Evolutionary conservation across 495 filamentous ascomycete species (phyloP), one percentile per base, ranked within the genome.

Genomic region (Opeltia flavorubescens): DNA sequence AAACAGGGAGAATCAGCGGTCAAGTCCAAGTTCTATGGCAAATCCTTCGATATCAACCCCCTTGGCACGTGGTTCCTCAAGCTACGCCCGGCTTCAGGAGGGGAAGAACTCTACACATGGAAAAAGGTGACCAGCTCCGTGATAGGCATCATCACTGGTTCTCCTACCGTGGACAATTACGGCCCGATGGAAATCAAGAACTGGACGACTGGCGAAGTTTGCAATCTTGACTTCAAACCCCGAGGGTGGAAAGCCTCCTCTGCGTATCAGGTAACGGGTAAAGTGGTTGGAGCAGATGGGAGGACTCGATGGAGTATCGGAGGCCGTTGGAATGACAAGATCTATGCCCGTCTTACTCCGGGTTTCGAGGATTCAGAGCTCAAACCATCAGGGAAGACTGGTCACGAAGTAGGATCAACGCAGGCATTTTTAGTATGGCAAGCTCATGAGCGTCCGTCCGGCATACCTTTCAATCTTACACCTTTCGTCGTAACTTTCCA

Each of bases 61-160:
- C 74, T 98, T 5, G 91, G 91, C 24, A 98, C 91, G 5, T 98
- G 91, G 91, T 98, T 98, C 65, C 69, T 96, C 50, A 83, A 76
- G 55, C 70, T 98, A 27, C 83, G 89, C 1, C 85, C 88, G 5
- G 71, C 75, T 4, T 73, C 78, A 13, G 86, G 85, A 3, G 79
- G 77, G 4, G 86, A 93, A 56, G 91, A 98, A 53, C 69, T 95
- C 4, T 96, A 93, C 64, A 95, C 89, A 2, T 98, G 91, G 91
- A 96, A 95, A 67, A 98, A 98, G 62, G 88, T 95, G 33, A 96
- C 86, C 3, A 93, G 89, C 12, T 91, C 87, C n/a, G 91, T 98
- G 2, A 78, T 96, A 25, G 91, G 91, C 48, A 98, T 98, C 61
- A 95, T 98, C 55, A 96, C 89, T 0, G 93, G 93, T 21, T 89